These are phyloP conservation scores for Thelephora terrestris DNA, from an alignment of 1,284 basidiomycete genomes.

Conservation along the genomic window DNA sequence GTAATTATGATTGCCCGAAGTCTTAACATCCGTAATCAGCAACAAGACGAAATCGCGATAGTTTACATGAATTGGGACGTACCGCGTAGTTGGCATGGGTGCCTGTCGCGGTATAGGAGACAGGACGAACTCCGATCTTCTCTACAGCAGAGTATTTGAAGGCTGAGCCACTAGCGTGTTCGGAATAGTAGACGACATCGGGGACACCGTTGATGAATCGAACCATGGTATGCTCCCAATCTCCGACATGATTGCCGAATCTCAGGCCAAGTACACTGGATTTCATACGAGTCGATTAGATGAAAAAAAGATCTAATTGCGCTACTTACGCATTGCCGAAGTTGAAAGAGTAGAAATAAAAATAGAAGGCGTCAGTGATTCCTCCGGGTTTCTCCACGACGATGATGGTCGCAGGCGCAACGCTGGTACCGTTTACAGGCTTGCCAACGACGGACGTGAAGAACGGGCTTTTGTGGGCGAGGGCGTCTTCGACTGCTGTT, in stretches of 20 bases:
- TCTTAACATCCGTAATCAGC: not conserved
- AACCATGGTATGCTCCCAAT: constrained; percentile 29
- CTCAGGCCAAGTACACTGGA: constrained; percentile 16
- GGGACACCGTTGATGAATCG: constrained; percentile 25
- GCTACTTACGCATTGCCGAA: constrained; percentile 13
- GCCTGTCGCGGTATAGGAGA: constrained; percentile 20
- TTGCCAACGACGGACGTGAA: constrained; percentile 12
- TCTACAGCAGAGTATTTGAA: constrained; percentile 18
- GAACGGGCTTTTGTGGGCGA: constrained; percentile 6
- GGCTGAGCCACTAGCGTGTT: constrained; percentile 23
- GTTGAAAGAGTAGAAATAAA: constrained; percentile 28
- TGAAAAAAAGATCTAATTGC: too few relatives aligned
- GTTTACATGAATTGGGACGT: not conserved
- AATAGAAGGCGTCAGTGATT: constrained; percentile 30
- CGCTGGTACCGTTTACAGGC: constrained; percentile 18
- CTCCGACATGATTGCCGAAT: constrained; percentile 23
- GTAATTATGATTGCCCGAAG: constrained; percentile 18
- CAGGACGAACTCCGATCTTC: constrained; percentile 16
- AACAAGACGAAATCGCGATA: not conserved
- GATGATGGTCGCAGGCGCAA: constrained; percentile 22
- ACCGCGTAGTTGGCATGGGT: constrained; percentile 24
- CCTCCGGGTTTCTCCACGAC: constrained; percentile 23
- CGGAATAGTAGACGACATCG: constrained; percentile 23
- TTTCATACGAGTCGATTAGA: not conserved
- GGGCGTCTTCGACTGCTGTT: constrained; percentile 17